Conservation (phyloP, 1,284 basidiomycete genomes). For the Porodaedalea pini region DNA sequence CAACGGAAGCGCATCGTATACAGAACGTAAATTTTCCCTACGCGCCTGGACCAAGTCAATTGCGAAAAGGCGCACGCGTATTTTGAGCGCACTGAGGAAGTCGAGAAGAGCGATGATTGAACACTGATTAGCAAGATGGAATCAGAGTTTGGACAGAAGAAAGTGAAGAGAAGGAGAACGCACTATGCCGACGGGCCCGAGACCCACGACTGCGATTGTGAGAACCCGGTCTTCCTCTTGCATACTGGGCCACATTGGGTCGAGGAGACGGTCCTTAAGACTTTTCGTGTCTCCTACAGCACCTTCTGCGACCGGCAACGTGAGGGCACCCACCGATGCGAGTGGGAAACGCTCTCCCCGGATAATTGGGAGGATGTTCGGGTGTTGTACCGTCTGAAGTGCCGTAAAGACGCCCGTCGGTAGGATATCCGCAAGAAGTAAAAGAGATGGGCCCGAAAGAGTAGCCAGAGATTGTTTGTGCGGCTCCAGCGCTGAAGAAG, state of each 20-base stretch:
- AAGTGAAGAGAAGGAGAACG: constrained; percentile 24
- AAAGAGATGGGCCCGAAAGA: constrained; percentile 56
- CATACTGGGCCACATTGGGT: constrained; percentile 25
- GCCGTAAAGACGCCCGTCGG: constrained; percentile 78
- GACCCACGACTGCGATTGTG: constrained; percentile 63
- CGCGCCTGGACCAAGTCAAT: constrained; percentile 58
- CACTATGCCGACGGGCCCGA: constrained; percentile 74
- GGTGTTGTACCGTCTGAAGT: constrained; percentile 66
- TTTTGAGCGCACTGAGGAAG: constrained; percentile 42
- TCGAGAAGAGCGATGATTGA: constrained; percentile 63
- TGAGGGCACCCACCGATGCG: constrained; percentile 33
- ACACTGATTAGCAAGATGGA: constrained; percentile 38
- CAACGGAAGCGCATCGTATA: constrained; percentile 48
- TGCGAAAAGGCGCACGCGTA: constrained; percentile 54
- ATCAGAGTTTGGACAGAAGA: constrained; percentile 4
- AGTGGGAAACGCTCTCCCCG: constrained; percentile 56
- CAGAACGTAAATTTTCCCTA: constrained; percentile 51
- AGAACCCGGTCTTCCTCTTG: constrained; percentile 46
- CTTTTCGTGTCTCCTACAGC: neutral
- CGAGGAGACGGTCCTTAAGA: constrained; percentile 8
- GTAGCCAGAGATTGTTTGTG: constrained; percentile 31
- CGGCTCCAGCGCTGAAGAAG: constrained; percentile 36
- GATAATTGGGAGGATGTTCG: constrained; percentile 58
- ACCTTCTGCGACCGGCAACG: constrained; percentile 8
- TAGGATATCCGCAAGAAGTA: constrained; percentile 78